Evolutionary conservation across 768 basidiomycete species (phyloP).

Genomic region (Trametes villosa): DNA sequence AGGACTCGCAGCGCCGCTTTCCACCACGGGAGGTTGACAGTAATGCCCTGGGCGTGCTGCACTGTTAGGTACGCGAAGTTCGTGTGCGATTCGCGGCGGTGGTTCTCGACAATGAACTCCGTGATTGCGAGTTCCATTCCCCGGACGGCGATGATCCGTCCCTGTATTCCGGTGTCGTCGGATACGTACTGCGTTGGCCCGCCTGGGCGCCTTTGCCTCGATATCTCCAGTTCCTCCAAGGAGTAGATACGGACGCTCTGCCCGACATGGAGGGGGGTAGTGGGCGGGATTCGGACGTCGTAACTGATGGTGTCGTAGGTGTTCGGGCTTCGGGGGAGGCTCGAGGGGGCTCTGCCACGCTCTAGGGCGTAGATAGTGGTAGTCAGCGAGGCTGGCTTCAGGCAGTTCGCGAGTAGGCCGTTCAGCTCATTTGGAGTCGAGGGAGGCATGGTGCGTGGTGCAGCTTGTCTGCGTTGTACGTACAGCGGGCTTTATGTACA

Average conservation of each 20-base stretch:
- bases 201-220: not conserved
- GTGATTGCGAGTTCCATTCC: not conserved
- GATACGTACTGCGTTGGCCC: not conserved
- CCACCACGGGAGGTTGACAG: not conserved
- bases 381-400: too few species aligned
- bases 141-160: not conserved
- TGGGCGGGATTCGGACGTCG: not conserved
- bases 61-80: not conserved
- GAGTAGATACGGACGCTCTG: not conserved
- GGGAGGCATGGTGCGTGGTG: too few species aligned
- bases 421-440: too few species aligned
- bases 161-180: not conserved
- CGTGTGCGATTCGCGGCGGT: not conserved
- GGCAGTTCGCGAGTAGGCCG: too few species aligned
- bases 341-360: too few species aligned
- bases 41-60: not conserved
- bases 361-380: too few species aligned
- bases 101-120: not conserved
- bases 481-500: too few species aligned
- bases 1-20: too few species aligned
- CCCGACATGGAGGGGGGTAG: not conserved
- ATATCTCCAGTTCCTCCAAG: not conserved
- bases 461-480: too few species aligned
- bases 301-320: too few species aligned
- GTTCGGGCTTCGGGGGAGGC: too few species aligned